Evolutionary conservation across 2,329 filamentous ascomycete genomes (phyloP), one percentile per base, ranked within the genome.

Genomic region (Fusarium compactum): DNA sequence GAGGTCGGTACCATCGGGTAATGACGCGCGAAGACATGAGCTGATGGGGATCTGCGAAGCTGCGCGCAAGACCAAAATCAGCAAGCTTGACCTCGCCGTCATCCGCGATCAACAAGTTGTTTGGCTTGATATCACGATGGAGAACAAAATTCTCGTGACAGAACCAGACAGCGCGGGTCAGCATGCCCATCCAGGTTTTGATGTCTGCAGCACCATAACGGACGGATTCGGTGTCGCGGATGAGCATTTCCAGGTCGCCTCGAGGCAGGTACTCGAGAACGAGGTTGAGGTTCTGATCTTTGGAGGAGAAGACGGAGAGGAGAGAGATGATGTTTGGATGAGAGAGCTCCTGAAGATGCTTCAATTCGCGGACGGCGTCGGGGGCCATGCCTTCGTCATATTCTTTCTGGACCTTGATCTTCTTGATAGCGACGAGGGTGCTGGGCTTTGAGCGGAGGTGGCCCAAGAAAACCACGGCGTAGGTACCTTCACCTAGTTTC

Each of bases 171-270:
- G 92, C 96, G 44, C 95, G 90, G 29, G 88, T 89, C n/a, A 98
- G 87, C 96, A 98, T 98, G 69, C 92, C 93, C 91, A 98, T 97
- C 96, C 96, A 99, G 18, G 94, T 92, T 80, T 99, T 99, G 80
- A 98, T 94, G 80, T 99, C 96, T 20, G 93, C 92, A 14, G 90
- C 89, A 67, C 92, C 92, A 80, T 98, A 98, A 58, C 90, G 89
- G 48, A 98, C 91, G 57, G 85, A 84, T 47, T 91, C 87, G 30
- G 88, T 90, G 81, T 98, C 95, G 79, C 93, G 93, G 79, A 97
- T 97, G 63, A 99, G 88, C 87, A 95, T 94, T 81, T 98, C 94
- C 29, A 99, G 87, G 81, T 99, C 96, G 71, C 96, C 95, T n/a
- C 93, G 89, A 0, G 95, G 95, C 6, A 98, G 87, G 80, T 92